Base-by-base conservation (phyloP, 371 early-diverging fungal genomes). In the Mortierella polycephala region DNA sequence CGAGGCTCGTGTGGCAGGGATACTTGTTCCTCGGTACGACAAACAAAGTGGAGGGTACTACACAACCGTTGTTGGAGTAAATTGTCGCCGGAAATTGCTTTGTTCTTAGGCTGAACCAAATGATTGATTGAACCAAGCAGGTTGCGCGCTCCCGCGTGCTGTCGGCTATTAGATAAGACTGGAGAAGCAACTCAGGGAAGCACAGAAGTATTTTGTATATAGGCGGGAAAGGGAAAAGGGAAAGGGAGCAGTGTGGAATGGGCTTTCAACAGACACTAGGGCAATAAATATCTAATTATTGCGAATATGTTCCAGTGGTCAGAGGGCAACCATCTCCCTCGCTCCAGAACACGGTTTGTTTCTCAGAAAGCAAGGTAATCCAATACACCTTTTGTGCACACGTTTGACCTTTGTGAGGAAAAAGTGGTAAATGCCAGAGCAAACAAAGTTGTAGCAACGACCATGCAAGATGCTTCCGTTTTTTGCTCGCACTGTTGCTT, bases 391-490 rank as follows among this genome's bases (percentile, higher is more conserved):
- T n/a, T n/a, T n/a, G n/a, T n/a, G n/a, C 5, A 47, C n/a, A 11
- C 47, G 16, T 47, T 47, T n/a, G 47, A 47, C 10, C 47, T 14
- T n/a, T 47, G 16, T 47, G 5, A n/a, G 16, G 11, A 47, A 47
- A 47, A 47, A 30, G 30, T 30, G 4, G 30, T 30, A 30, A 30
- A 30, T 30, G 30, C 30, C n/a, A 47, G n/a, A 60, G 39, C 40
- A 51, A 60, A 60, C 51, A 51, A 60, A 39, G 61, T 51, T 51
- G 14, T 12, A n/a, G 14, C 10, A 16, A n/a, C 30, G 16, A 50
- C 51, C 61, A 60, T 60, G 61, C 61, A 60, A 23, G 61, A 60
- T 60, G n/a, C n/a, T 60, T 60, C 61, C 16, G 7, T 30, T 60
- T 37, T 23, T 57, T 44, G 7, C 11, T 47, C 47, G 10, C 47